Conservation (phyloP, 2,329 filamentous ascomycete species). For the Fusarium sp. region DNA sequence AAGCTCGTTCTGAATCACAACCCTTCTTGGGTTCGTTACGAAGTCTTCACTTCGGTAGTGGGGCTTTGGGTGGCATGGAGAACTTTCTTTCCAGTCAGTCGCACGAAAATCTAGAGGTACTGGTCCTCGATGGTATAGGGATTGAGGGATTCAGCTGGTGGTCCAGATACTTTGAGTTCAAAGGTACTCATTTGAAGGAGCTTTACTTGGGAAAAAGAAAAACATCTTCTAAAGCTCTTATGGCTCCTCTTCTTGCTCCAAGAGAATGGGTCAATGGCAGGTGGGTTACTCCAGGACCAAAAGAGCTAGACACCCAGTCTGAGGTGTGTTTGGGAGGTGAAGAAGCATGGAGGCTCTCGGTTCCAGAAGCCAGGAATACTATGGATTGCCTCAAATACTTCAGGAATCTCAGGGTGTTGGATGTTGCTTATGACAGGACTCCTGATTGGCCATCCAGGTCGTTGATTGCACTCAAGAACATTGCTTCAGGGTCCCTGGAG, state of each 20-base stretch:
- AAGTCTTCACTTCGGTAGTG: background rate
- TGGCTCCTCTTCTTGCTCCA: background rate
- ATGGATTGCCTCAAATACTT: background rate
- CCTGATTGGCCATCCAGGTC: background rate
- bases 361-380: background rate
- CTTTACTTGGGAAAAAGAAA: conserved; percentile 3
- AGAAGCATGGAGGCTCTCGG: background rate
- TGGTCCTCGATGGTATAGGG: background rate
- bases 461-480: conserved; percentile 4
- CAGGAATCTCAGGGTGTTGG: background rate
- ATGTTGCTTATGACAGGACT: background rate
- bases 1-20: background rate
- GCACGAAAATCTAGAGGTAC: background rate
- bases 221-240: background rate
- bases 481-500: background rate
- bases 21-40: background rate
- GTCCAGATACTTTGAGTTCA: background rate
- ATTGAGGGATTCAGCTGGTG: background rate
- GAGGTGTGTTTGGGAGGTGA: background rate
- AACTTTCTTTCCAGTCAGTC: background rate
- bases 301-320: background rate
- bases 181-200: background rate
- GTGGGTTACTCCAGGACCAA: background rate
- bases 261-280: conserved; percentile 4
- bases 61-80: background rate